Base-by-base conservation (phyloP, 805 yeast genomes). In the Grigorovia transvaalensis region DNA sequence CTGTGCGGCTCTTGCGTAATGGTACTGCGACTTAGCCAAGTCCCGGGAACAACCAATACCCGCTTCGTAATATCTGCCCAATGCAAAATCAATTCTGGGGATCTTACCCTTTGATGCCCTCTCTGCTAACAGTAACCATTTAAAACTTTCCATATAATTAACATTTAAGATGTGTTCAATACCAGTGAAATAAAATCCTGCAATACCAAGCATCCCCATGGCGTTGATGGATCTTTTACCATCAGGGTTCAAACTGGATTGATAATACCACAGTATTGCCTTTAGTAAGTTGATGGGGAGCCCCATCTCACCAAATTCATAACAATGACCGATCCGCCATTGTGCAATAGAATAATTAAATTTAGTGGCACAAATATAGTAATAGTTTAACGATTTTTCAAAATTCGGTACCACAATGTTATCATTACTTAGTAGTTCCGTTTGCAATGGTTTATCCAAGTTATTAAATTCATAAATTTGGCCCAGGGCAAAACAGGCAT, bases 131-230 rank as follows among this genome's bases (percentile, higher is more conserved):
- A 71, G 60, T 4, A 88, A 85, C 82, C 88, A 85, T 17, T 77
- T 64, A 56, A 78, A 82, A 1, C 89, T 88, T 69, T 83, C 84
- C 46, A 72, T 73, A 56, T 79, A 84, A 63, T 81, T 81, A 8
- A 76, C 74, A 45, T 69, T 68, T 45, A 85, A 63, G 1, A 79
- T 69, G 1, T 74, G 78, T 13, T 73, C 72, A 0, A 80, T 80
- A 1, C 95, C 95, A 0, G 88, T 81, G 12, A 85, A 73, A 58
- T 82, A 80, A 90, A 91, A 85, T 47, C 89, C 89, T 53, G 85
- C 78, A 40, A 85, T 67, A 0, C 87, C 88, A 62, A 85, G 71
- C 63, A 85, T 84, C 2, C 87, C 82, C 60, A 82, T 78, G 0
- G 83, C 74, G 58, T 84, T 82, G 4, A 30, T 9, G 7, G 46